Percentiles rank a stretch among this genome's conserved stretches.
phyloP scores from a whole-genome alignment of 2,329 filamentous ascomycete species.

The Fusarium equiseti region DNA sequence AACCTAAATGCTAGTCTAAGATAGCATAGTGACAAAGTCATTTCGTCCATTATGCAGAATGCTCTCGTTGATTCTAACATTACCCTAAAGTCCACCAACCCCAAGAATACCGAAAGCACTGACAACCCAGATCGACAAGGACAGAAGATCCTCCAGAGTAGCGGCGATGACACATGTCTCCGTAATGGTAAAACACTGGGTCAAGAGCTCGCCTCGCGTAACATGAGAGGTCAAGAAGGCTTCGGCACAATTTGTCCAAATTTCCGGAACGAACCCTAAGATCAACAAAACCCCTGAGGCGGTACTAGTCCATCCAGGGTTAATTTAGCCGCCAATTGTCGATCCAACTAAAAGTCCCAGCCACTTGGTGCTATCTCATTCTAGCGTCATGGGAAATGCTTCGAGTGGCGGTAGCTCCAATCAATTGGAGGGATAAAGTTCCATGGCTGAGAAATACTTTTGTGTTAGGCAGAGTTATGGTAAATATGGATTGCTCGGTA shows the following conservation, averaged over 20 bases:
- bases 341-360: not conserved
- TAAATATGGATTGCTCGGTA: not conserved
- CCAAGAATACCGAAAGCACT: not conserved
- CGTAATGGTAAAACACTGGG: not conserved
- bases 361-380: not conserved
- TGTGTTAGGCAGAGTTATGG: fast-evolving
- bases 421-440: not conserved
- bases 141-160: not conserved
- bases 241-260: not conserved
- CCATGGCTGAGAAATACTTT: not conserved
- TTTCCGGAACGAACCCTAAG: conserved; percentile 6
- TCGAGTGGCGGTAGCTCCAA: not conserved
- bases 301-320: not conserved
- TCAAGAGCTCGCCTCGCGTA: not conserved
- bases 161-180: not conserved
- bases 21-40: not conserved
- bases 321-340: not conserved
- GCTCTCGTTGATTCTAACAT: not conserved
- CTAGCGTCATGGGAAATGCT: not conserved
- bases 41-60: not conserved
- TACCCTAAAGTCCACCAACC: not conserved
- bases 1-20: not conserved
- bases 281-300: not conserved
- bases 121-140: not conserved
- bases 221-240: not conserved